These are phyloP conservation scores for Bothriochloa decipiens DNA, from an alignment of 176 grass and related monocot species.

Conservation along the genomic window DNA sequence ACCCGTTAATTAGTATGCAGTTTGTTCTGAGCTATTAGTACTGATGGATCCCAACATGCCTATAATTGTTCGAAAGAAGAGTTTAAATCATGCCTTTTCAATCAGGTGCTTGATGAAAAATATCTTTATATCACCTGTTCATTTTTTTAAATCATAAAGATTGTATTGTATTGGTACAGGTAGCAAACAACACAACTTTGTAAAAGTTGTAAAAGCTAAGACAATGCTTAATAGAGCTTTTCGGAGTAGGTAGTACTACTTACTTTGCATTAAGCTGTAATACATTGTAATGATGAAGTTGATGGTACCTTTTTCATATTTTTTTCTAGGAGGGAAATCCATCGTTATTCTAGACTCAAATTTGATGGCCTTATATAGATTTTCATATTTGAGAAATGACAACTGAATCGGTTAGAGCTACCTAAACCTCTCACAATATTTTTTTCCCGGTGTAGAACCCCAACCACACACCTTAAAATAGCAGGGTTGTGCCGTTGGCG, in stretches of 20 bases:
- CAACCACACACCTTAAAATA: constrained; percentile 25
- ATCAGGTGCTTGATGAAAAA: too few species aligned
- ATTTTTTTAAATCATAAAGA: neutral
- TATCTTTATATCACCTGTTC: too few species aligned
- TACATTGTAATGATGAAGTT: neutral
- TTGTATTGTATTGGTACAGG: neutral
- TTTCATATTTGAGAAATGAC: neutral
- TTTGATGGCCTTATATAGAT: neutral
- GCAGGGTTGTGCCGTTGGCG: neutral
- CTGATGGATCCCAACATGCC: too few species aligned
- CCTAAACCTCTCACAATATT: neutral
- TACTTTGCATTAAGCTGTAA: neutral
- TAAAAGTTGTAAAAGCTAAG: neutral
- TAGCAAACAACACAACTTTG: neutral
- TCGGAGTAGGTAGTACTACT: neutral
- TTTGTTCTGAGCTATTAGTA: too few species aligned
- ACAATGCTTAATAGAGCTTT: neutral
- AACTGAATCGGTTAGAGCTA: neutral
- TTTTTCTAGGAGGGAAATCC: neutral
- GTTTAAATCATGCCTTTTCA: too few species aligned
- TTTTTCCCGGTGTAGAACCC: neutral
- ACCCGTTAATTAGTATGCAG: too few species aligned
- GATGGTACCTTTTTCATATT: neutral
- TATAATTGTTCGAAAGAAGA: too few species aligned
- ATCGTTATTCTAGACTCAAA: neutral